Conservation (phyloP, 2,329 filamentous ascomycete species). For the Aspergillus thermomutatus region DNA sequence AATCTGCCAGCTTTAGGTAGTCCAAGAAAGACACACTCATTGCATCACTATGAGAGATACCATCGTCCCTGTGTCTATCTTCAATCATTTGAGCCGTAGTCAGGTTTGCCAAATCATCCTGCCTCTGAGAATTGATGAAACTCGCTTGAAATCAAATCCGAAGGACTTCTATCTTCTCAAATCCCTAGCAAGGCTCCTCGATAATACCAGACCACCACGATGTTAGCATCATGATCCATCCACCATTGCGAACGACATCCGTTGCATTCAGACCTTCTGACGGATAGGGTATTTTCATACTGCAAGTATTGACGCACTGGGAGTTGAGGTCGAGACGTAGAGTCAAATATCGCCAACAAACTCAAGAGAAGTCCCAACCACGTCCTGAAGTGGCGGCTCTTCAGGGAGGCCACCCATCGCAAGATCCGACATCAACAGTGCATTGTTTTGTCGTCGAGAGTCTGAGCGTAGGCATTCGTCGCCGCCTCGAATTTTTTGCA, state of each 20-base stretch:
- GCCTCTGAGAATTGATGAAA: not conserved
- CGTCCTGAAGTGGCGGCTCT: not conserved
- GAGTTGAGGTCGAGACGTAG: no score
- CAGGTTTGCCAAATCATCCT: not conserved
- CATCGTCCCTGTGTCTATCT: not conserved
- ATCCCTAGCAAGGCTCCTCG: not conserved
- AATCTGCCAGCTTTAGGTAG: not conserved
- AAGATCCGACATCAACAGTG: not conserved
- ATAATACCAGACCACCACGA: not conserved
- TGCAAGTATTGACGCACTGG: not conserved
- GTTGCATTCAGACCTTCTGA: no score
- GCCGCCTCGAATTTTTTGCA: not conserved
- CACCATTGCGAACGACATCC: not conserved
- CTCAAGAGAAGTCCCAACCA: not conserved
- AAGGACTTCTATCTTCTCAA: not conserved
- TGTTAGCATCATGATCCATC: no score
- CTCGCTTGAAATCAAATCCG: not conserved
- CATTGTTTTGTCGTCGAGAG: not conserved
- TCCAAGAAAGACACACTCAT: not conserved
- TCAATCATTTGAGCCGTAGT: not conserved
- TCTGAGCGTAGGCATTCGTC: not conserved
- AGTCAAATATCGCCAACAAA: not conserved
- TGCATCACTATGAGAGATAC: not conserved
- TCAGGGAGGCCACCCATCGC: not conserved
- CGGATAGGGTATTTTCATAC: not conserved